phyloP scores from a whole-genome alignment of 306 rosid species.

The Astragalus glycyphyllos region DNA sequence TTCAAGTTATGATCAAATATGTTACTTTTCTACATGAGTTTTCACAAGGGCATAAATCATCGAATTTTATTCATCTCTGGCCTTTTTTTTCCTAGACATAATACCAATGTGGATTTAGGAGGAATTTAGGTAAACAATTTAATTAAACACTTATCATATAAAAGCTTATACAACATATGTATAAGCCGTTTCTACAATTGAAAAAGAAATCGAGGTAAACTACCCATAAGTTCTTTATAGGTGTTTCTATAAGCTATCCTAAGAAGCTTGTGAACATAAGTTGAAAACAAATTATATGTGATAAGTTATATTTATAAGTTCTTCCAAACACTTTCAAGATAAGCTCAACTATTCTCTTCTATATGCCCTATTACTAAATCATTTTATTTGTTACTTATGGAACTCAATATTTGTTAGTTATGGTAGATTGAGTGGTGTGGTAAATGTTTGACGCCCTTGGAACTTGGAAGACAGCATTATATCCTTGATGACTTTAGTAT shows the following conservation, averaged over 20 bases:
- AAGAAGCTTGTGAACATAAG: not conserved
- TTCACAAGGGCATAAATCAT: not conserved
- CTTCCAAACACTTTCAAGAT: not conserved
- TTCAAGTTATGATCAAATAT: conserved; percentile 9
- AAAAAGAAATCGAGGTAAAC: not conserved
- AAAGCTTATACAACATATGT: not conserved
- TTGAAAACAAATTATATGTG: not conserved
- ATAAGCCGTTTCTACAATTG: conserved; percentile 3
- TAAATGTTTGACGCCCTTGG: conserved; percentile 12
- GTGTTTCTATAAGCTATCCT: not conserved
- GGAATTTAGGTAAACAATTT: not conserved
- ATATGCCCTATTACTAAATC: not conserved
- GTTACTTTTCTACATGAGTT: not conserved
- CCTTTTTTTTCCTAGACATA: not conserved
- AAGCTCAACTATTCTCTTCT: not conserved
- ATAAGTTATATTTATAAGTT: not conserved
- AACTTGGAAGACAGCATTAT: conserved; percentile 11
- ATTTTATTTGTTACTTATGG: conserved; percentile 26
- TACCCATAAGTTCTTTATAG: not conserved
- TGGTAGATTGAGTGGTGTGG: conserved; percentile 22
- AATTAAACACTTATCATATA: not conserved
- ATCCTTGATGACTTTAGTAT: conserved; percentile 16
- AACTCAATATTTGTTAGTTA: conserved; percentile 23
- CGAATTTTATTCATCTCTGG: not conserved
- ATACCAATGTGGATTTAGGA: not conserved